Base-by-base conservation (phyloP, 768 basidiomycete genomes). In the Russula ochroleuca region DNA sequence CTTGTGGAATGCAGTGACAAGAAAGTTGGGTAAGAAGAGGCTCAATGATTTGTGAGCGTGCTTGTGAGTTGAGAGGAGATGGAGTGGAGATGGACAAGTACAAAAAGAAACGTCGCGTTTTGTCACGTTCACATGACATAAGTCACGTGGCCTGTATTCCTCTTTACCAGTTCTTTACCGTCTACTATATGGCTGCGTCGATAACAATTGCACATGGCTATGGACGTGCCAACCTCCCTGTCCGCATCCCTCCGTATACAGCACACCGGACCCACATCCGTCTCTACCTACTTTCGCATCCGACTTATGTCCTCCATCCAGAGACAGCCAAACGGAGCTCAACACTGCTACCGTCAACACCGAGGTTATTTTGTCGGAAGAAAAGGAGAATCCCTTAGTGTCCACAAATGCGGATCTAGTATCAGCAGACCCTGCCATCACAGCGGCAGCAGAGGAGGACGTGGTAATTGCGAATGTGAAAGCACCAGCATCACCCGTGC, bases 201-300 rank as follows among this genome's bases (percentile, higher is more conserved):
- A 60, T 55, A 8, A 43, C 19, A n/a, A 64, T 64, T 1, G 25
- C 58, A 3, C 52, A 50, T n/a, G 58, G 53, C 4, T 52, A 50
- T 25, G 58, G 53, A 28, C 28, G 21, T 21, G 23, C 52, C n/a
- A 56, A 50, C 61, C 25, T 45, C 19, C 61, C 54, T 31, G 10
- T 35, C 6, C 66, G 51, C 3, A 14, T 49, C 21, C 90, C 88
- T 1, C 67, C 84, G 87, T 68, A 85, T 93, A 52, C 74, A 79
- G 14, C 84, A 91, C 73, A 77, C 80, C 11, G 92, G 92, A 0
- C 79, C 80, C 21, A 90, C 91, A 1, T 84, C 86, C 6, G 77
- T 93, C 19, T 87, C 86, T 4, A 86, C 86, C 6, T 94, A 86
- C 72, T 85, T 93, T 72, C 81, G 80, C 50, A 78, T 86, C 57